These are phyloP conservation scores for Pleurotus ostreatus DNA, from an alignment of 768 basidiomycete genomes.

Conservation along the genomic window DNA sequence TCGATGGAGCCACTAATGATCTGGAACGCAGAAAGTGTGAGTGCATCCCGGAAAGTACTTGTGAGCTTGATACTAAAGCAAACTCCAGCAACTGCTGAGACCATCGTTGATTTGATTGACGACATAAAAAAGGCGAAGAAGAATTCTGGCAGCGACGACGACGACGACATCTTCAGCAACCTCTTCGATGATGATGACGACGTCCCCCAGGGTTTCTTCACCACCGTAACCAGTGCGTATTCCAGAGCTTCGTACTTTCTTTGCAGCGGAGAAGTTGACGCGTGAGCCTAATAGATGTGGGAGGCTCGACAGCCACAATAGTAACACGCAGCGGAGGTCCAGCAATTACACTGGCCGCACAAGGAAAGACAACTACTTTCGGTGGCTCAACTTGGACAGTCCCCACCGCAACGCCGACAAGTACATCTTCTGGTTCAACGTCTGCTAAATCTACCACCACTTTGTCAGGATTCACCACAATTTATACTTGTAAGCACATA, in stretches of 20 bases:
- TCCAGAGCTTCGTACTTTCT: background rate
- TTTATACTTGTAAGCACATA: background rate
- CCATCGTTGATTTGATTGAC: conserved; percentile 19
- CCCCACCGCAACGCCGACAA: background rate
- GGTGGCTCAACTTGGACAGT: conserved; percentile 9
- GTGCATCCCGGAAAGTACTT: background rate
- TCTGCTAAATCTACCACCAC: background rate
- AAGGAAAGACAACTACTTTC: conserved; percentile 10
- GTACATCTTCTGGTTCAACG: background rate
- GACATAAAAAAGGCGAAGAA: conserved; percentile 16
- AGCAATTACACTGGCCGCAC: conserved; percentile 8
- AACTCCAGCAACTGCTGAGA: conserved; percentile 1
- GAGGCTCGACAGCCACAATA: conserved; percentile 7
- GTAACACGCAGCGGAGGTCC: conserved; percentile 7
- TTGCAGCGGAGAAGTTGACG: background rate
- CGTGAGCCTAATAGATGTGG: background rate
- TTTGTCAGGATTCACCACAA: conserved; percentile 2
- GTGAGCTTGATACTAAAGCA: too few species aligned
- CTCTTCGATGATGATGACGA: conserved; percentile 4
- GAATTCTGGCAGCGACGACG: conserved; percentile 1
- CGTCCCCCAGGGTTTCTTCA: background rate
- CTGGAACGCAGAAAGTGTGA: background rate
- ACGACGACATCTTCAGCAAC: background rate
- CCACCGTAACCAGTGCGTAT: background rate
- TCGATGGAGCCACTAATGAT: background rate